A percentile compares a stretch with the other conserved stretches of the same genome.
Conservation (phyloP, 345 rosid genomes). For the Populus deltoides region DNA sequence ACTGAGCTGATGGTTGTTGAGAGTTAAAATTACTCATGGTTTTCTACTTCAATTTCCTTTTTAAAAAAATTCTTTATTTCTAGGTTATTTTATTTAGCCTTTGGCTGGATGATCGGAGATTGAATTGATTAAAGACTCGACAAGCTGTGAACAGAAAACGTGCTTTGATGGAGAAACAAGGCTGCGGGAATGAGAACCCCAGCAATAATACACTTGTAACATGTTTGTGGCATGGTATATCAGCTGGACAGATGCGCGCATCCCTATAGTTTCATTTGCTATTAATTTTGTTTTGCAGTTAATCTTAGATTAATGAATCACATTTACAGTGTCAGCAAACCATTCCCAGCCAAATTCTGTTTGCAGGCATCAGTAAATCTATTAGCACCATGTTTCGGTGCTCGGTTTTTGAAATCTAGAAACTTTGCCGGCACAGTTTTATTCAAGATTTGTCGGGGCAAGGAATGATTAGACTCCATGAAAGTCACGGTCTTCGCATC, state of each 20-base stretch:
- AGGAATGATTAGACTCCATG: too few relatives aligned
- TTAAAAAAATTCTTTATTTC: background rate
- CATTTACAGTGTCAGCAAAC: background rate
- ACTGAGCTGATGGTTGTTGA: background rate
- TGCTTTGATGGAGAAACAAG: background rate
- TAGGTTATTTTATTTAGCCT: slow-evolving; percentile 1
- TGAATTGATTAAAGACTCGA: slow-evolving; percentile 2
- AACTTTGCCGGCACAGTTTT: too few relatives aligned
- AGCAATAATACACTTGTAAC: background rate
- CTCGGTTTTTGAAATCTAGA: too few relatives aligned
- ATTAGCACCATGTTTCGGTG: too few relatives aligned
- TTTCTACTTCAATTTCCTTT: background rate
- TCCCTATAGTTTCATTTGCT: background rate
- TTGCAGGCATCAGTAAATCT: too few relatives aligned
- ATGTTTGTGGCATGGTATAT: background rate
- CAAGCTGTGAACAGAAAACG: background rate
- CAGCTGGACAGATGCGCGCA: background rate
- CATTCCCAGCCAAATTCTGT: background rate
- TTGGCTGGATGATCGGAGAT: slow-evolving; percentile 10
- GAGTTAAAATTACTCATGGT: background rate
- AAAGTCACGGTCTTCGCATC: too few relatives aligned
- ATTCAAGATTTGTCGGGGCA: too few relatives aligned
- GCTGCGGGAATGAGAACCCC: background rate
- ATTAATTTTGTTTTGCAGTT: background rate
- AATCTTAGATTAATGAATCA: background rate